Conservation (phyloP, 495 filamentous ascomycete genomes). For the Podospora pseudoanserina region DNA sequence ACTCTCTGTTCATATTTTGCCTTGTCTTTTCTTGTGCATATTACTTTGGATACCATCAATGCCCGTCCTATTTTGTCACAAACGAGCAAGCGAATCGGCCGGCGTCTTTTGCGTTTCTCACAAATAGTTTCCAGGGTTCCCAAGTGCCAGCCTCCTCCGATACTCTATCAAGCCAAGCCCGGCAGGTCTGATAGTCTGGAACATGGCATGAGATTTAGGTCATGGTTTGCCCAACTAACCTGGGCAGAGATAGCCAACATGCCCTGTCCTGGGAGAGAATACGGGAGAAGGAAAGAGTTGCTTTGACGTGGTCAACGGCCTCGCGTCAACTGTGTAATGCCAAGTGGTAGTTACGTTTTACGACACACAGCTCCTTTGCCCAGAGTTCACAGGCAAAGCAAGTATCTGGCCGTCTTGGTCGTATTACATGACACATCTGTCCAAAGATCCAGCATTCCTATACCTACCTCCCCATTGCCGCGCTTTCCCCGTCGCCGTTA, state of each 20-base stretch:
- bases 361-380: neutral
- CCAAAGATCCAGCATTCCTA: neutral
- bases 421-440: neutral
- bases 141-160: neutral
- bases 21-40: too few species aligned
- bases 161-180: neutral
- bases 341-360: neutral
- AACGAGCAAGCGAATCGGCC: neutral
- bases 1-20: neutral
- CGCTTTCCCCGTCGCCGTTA: neutral
- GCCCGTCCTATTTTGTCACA: neutral
- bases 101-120: neutral
- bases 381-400: neutral
- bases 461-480: too few species aligned
- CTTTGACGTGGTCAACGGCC: neutral
- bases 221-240: neutral
- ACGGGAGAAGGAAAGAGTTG: neutral
- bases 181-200: neutral
- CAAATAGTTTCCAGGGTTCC: neutral
- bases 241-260: neutral
- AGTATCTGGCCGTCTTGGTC: neutral
- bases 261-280: neutral
- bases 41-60: neutral
- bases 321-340: neutral
- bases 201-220: neutral